A percentile compares a stretch with the other conserved stretches of the same genome.
Conservation (phyloP, 345 rosid genomes). For the Carallia brachiata region DNA sequence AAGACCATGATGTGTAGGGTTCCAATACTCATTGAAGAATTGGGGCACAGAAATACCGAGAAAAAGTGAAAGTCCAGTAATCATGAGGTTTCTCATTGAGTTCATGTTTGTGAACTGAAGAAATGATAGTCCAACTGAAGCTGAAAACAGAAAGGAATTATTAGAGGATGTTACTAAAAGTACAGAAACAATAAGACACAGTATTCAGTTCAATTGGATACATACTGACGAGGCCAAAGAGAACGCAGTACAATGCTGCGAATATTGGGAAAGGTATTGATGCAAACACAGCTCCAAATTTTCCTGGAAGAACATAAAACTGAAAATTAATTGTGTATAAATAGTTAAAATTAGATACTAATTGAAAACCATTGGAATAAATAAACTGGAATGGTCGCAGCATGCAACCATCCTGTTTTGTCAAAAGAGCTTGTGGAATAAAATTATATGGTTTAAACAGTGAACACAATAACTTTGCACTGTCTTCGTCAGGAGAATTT, state of each 20-base stretch:
- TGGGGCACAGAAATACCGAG: conserved; percentile 33
- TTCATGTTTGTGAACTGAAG: conserved; percentile 39
- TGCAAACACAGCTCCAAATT: conserved; percentile 30
- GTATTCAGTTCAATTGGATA: neutral
- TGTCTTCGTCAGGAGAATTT: neutral
- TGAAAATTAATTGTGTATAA: neutral
- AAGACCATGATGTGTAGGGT: conserved; percentile 23
- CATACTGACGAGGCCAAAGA: conserved; percentile 35
- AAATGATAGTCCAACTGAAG: conserved; percentile 32
- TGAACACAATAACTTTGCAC: no score
- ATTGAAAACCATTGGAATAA: neutral
- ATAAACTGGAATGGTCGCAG: neutral
- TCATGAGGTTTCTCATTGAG: conserved; percentile 35
- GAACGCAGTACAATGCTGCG: conserved; percentile 26
- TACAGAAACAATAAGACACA: neutral
- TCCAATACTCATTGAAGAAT: conserved; percentile 32
- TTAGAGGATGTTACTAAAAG: neutral
- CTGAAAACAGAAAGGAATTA: conserved; percentile 11
- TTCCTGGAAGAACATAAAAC: conserved; percentile 16
- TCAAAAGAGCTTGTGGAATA: no score
- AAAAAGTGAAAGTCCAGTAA: conserved; percentile 33
- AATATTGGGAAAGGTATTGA: conserved; percentile 28
- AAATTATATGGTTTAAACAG: neutral
- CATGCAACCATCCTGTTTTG: neutral
- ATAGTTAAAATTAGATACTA: neutral